A percentile compares a stretch with the other conserved stretches of the same genome.
Evolutionary conservation across 495 filamentous ascomycete genomes (phyloP).

Genomic region (Penicillium waksmanii): DNA sequence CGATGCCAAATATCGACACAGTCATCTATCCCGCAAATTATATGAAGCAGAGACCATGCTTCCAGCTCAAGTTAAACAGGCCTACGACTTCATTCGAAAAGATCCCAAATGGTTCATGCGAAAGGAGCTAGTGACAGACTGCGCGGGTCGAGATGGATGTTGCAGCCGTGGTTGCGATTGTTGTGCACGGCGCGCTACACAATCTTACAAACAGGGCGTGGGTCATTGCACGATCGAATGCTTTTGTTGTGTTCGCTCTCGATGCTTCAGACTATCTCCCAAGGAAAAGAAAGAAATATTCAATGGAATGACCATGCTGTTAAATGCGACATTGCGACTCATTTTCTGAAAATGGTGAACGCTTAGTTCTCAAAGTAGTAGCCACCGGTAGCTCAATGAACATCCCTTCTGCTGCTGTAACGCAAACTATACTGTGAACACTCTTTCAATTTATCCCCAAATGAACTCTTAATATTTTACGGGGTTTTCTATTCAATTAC

Average conservation of each 20-base stretch:
- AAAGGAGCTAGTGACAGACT: conserved; percentile 8
- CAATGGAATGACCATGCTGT: neutral
- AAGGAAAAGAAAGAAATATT: conserved; percentile 6
- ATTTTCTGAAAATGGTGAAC: neutral
- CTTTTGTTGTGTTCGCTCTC: neutral
- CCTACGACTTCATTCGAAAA: neutral
- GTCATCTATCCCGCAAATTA: neutral
- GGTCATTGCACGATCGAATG: conserved; percentile 9
- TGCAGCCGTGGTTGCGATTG: conserved; percentile 8
- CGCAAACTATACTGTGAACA: no score
- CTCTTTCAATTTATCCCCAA: no score
- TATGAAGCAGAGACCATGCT: neutral
- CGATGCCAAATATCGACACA: neutral
- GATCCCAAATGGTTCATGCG: conserved; percentile 9
- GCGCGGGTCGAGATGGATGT: conserved; percentile 3
- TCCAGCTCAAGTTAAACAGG: neutral
- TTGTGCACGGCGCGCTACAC: neutral
- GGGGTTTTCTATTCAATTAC: no score
- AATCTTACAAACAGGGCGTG: neutral
- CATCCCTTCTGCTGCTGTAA: no score
- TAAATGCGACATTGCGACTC: neutral
- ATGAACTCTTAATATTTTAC: no score
- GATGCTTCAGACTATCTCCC: neutral
- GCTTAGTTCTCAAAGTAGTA: neutral
- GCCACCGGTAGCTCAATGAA: no score